Evolutionary conservation across 2,329 filamentous ascomycete species (phyloP).

Genomic region (Hypoxylon sp.): DNA sequence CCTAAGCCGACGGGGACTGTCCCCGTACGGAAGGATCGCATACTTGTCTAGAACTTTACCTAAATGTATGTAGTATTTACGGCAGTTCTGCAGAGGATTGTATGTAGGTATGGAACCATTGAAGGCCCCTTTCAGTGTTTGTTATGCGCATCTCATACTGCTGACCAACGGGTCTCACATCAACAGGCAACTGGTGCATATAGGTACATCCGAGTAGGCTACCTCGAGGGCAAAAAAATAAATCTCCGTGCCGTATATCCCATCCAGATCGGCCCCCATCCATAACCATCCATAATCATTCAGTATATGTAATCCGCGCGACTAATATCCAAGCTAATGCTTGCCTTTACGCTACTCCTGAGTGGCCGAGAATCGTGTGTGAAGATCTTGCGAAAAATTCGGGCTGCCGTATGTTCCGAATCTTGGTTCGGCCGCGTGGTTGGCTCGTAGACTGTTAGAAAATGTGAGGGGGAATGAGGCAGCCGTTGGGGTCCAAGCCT

Average conservation of each 20-base stretch:
- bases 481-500: slow-evolving; percentile 39
- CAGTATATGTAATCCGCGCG: slow-evolving; percentile 9
- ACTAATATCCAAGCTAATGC: slow-evolving; percentile 21
- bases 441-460: slow-evolving; percentile 1
- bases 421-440: slow-evolving; percentile 15
- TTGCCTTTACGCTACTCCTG: slow-evolving; percentile 21
- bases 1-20: background rate
- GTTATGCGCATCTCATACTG: background rate
- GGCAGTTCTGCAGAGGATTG: too few species aligned
- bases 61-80: background rate
- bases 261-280: slow-evolving; percentile 29
- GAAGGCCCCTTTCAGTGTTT: too few species aligned
- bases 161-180: background rate
- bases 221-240: slow-evolving; percentile 17
- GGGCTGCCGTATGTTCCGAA: slow-evolving; percentile 26
- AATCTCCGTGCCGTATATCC: slow-evolving; percentile 34
- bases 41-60: background rate
- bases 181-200: too few species aligned
- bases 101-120: too few species aligned
- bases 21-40: slow-evolving; percentile 5
- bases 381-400: slow-evolving; percentile 44
- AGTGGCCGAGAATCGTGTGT: slow-evolving; percentile 22
- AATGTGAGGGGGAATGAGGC: slow-evolving; percentile 6
- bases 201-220: background rate
- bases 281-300: too few species aligned